Conservation (phyloP, 1,284 basidiomycete genomes). For the Naganishia sp. region DNA sequence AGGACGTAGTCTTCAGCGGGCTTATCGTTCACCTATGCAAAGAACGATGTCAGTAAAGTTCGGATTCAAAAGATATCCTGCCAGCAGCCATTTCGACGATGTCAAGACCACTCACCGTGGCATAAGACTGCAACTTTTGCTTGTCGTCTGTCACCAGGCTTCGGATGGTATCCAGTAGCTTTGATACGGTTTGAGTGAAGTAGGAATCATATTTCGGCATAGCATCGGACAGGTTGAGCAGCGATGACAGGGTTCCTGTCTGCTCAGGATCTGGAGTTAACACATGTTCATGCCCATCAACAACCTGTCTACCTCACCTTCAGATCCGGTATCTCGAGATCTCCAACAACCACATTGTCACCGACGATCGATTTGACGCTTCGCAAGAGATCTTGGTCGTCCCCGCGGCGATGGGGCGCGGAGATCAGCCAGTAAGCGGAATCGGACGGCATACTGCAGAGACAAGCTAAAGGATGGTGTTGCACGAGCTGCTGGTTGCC, state of each 20-base stretch:
- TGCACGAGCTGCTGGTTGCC: not conserved
- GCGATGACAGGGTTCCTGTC: slow-evolving; percentile 90
- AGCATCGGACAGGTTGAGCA: slow-evolving; percentile 87
- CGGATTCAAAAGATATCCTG: not conserved
- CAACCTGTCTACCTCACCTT: slow-evolving; percentile 45
- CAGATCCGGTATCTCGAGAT: slow-evolving; percentile 53
- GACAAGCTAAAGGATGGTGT: too few species aligned
- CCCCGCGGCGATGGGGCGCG: slow-evolving; percentile 57
- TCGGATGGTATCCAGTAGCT: slow-evolving; percentile 91
- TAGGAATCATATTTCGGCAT: slow-evolving; percentile 87
- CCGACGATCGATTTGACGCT: slow-evolving; percentile 53
- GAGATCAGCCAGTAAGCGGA: slow-evolving; percentile 60
- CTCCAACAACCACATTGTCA: slow-evolving; percentile 46
- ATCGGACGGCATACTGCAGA: slow-evolving; percentile 57
- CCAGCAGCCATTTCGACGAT: not conserved
- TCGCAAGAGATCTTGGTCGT: slow-evolving; percentile 56
- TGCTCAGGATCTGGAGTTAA: slow-evolving; percentile 46
- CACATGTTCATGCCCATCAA: not conserved
- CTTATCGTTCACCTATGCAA: slow-evolving; percentile 71
- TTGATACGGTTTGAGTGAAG: slow-evolving; percentile 84
- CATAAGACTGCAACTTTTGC: slow-evolving; percentile 75
- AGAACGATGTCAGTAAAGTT: not conserved
- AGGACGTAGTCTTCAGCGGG: slow-evolving; percentile 76
- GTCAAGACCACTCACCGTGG: slow-evolving; percentile 35
- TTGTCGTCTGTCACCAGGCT: slow-evolving; percentile 88